Base-by-base conservation (phyloP, 2,329 filamentous ascomycete species). In the Trichoderma hamatum region DNA sequence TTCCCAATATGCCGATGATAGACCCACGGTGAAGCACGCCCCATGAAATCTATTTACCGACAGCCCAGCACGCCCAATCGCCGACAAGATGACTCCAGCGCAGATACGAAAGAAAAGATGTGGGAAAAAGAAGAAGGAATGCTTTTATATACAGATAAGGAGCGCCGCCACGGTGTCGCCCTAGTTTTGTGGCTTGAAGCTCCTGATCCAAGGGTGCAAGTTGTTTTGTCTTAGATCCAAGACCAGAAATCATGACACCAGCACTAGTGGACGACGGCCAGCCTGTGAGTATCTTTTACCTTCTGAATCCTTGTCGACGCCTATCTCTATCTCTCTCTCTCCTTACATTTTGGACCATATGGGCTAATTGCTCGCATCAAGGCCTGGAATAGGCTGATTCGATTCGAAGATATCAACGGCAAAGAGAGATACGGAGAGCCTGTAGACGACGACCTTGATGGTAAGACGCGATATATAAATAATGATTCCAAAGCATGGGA, bases 141-240 rank as follows among this genome's bases (percentile, higher is more conserved):
- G 60, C 46, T 63, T 30, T 64, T 64, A 64, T 64, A 64, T 64
- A 62, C 60, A 36, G 61, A 64, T 64, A 64, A 64, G 26, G 61
- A 39, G 28, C 32, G 51, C 49, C 61, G 61, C 61, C 49, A 64
- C 28, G 49, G 24, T 21, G 34, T 28, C 34, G 51, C 16, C 49
- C 49, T 64, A 55, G 24, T 55, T 10, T 64, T 39, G 61, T 64
- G 61, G 61, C 61, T 64, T 64, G 5, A 39, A 24, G 14, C 10
- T 24, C 39, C 39, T 34, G 34, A 51, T 32, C n/a, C n/a, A n/a
- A n/a, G n/a, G n/a, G n/a, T 6, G 30, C 30, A 30, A 64, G n/a
- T 24, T 43, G 49, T 55, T 11, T 64, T 64, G 36, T 34, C 61
- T 39, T 64, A 28, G 34, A 64, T 55, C 32, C 43, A 43, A 43